Base-by-base conservation (phyloP, 192 early-diverging fungal species). In the Linderina pennispora region DNA sequence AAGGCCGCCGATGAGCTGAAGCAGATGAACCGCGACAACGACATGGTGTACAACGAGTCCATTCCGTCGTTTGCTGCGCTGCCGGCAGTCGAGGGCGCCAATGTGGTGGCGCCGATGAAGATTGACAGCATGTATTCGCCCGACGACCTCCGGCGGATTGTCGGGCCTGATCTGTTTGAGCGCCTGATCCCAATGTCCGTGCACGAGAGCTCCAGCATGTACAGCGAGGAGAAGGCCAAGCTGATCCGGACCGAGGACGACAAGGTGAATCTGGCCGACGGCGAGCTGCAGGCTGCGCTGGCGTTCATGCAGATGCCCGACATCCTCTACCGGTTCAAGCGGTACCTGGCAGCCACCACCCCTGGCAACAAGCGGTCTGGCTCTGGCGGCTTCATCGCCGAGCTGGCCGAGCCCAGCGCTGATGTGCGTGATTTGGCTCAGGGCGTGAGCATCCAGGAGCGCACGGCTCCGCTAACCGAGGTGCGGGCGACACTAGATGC, bases 181-280 rank as follows among this genome's bases (percentile, higher is more conserved):
- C 68, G 77, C 16, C 78, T 99, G 35, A 84, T 99, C 22, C 96
- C 96, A 1, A 70, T 99, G 34, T 77, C 81, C n/a, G 90, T 99
- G 1, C 92, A 96, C 62, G 91, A 97, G 69, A 83, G 88, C 32
- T 78, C 93, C 11, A 90, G 87, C 18, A 43, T 97, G 48, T 99
- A 99, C 51, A 93, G 91, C 17, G 96, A 97, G 58, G 92, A 96
- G 59, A 91, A 96, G 70, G 93, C 91, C 15, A 92, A 93, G 70
- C 50, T 99, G 24, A 77, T 96, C 6, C 82, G 96, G 18, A 60
- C 75, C 17, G 88, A 92, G 40, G 79, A 82, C 17, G 91, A 84
- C 48, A 69, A 77, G 49, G 87, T 84, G 22, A 89, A 90, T 36
- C 51, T 82, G 5, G 87, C 91, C 5, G 87, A 97, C 58, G 80